phyloP scores from a whole-genome alignment of 2,329 filamentous ascomycete species.

The Ophiostoma ips region DNA sequence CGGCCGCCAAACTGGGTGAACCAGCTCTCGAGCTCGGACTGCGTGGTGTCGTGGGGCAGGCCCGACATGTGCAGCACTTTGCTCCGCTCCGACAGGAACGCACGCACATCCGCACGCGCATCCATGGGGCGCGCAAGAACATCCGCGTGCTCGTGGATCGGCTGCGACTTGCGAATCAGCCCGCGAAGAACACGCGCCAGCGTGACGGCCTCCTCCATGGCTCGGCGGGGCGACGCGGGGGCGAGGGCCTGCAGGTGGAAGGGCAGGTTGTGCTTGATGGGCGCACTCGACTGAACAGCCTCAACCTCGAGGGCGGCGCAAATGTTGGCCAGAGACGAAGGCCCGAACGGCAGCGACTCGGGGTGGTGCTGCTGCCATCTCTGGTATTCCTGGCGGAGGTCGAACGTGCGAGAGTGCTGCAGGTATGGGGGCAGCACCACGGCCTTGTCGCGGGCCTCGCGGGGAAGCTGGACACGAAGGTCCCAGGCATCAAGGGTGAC shows the following conservation, averaged over 20 bases:
- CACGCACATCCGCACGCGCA: constrained; percentile 86
- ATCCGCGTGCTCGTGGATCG: constrained; percentile 83
- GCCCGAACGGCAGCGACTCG: constrained; percentile 91
- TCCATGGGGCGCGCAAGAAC: constrained; percentile 93
- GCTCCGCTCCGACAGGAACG: constrained; percentile 89
- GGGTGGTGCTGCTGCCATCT: constrained; percentile 97
- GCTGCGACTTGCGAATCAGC: constrained; percentile 90
- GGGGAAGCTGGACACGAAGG: constrained; percentile 88
- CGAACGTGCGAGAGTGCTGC: constrained; percentile 94
- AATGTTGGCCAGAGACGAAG: constrained; percentile 91
- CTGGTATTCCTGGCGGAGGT: constrained; percentile 93
- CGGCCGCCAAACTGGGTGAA: constrained; percentile 97
- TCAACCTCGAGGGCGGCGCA: constrained; percentile 97
- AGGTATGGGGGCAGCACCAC: constrained; percentile 93
- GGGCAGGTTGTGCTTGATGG: constrained; percentile 96
- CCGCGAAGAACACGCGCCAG: constrained; percentile 84
- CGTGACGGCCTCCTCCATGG: constrained; percentile 95
- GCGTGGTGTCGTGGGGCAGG: constrained; percentile 91
- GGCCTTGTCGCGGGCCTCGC: constrained; percentile 94
- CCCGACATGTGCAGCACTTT: constrained; percentile 98
- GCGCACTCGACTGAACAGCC: constrained; percentile 90
- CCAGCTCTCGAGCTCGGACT: constrained; percentile 98
- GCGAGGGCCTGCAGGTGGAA: constrained; percentile 95
- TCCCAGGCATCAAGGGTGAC: constrained; percentile 98
- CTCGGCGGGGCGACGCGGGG: constrained; percentile 84